A percentile compares a stretch with the other conserved stretches of the same genome.
Conservation (phyloP, 345 rosid species). For the Pistacia vera region DNA sequence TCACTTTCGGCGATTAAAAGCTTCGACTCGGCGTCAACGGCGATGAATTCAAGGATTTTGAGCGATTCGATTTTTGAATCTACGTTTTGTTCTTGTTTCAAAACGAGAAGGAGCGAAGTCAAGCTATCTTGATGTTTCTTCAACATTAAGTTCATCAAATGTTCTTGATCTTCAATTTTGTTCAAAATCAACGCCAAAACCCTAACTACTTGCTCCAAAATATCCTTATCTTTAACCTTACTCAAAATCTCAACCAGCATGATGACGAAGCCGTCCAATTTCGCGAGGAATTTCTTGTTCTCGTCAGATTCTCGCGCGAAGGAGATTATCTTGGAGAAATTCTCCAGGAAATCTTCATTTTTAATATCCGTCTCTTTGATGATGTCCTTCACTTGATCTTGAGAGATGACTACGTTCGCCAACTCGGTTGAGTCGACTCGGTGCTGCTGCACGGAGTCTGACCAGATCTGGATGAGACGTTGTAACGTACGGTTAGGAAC, state of each 20-base stretch:
- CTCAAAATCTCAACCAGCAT: conserved; percentile 56
- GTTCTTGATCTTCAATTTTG: conserved; percentile 41
- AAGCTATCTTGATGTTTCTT: conserved; percentile 36
- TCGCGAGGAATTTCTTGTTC: conserved; percentile 53
- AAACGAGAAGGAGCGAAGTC: conserved; percentile 44
- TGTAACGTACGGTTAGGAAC: conserved; percentile 83
- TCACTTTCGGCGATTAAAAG: conserved; percentile 54
- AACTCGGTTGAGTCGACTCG: conserved; percentile 24
- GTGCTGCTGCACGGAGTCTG: conserved; percentile 45
- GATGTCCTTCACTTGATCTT: conserved; percentile 36
- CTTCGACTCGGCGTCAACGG: conserved; percentile 59
- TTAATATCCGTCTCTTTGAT: conserved; percentile 27
- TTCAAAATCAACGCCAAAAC: conserved; percentile 42
- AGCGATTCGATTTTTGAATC: conserved; percentile 59
- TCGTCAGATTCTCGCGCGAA: conserved; percentile 63
- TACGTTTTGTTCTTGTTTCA: conserved; percentile 44
- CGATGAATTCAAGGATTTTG: conserved; percentile 56
- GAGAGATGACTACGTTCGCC: conserved; percentile 24
- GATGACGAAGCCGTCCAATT: conserved; percentile 44
- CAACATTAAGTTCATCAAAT: conserved; percentile 40
- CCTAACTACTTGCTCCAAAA: conserved; percentile 42
- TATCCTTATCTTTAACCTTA: conserved; percentile 30
- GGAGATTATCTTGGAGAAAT: conserved; percentile 37
- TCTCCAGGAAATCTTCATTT: conserved; percentile 15
- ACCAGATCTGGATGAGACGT: conserved; percentile 87